Evolutionary conservation across 108 stramenopile species (phyloP), one percentile per base, ranked within the genome.

Genomic region (Nitzschia inconspicua): DNA sequence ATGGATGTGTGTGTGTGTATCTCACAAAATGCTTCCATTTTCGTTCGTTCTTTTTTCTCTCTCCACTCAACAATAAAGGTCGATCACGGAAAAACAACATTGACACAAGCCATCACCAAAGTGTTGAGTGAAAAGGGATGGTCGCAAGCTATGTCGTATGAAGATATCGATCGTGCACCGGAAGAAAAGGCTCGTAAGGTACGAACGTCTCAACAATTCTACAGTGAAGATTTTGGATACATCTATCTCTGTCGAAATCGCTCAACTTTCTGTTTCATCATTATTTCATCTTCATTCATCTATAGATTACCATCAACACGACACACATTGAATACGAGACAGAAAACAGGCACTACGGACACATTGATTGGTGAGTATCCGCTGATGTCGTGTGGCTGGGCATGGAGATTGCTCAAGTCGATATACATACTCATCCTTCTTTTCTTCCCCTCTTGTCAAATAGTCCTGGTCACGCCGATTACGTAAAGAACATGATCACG

Each of bases 401-500:
- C 32, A 36, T 56, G 57, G 16, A 44, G 7, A 13, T 13, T 34
- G 24, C 25, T 10, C 26, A 7, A 44, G 28, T n/a, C 1, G 3
- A 58, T 47, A 22, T n/a, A 0, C 19, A 19, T 53, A 49, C 46
- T 32, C 9, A 37, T 35, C 31, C 6, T 18, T 27, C 22, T 8
- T 43, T 41, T 55, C 54, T 55, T 20, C 61, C 14, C 19, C 1
- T 53, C 43, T 62, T 46, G 22, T 37, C 0, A 39, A 57, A 39
- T 49, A 80, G 79, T 75, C 98, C 98, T 27, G 98, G 98, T 42
- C 98, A 99, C 80, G 98, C 98, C 5, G 98, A 99, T 89, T 99
- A 99, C 77, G 98, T 99, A 32, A 99, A 99, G 79, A 99, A 99
- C 77, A 98, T 99, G 97, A 99, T 99, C 79, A 99, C 98, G 3